phyloP scores from a whole-genome alignment of 805 yeast species.

The Saccharomycopsis sp. region DNA sequence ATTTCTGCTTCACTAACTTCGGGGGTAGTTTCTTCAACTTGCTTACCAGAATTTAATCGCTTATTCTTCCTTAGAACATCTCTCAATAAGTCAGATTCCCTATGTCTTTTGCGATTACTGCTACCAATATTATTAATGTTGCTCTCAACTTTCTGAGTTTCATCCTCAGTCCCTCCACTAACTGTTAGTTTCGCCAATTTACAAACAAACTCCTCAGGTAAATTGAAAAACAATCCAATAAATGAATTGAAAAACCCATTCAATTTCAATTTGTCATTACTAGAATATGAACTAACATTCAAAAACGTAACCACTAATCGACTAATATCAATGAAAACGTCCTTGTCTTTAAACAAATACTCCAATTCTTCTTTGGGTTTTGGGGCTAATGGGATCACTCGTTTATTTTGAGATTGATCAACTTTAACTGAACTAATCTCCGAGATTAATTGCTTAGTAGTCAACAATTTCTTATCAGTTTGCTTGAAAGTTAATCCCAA shows the following conservation, averaged over 20 bases:
- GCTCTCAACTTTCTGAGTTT: conserved; percentile 16
- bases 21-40: conserved; percentile 13
- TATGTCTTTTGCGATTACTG: conserved; percentile 32
- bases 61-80: conserved; percentile 40
- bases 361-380: conserved; percentile 54
- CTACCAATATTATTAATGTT: conserved; percentile 20
- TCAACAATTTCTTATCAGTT: conserved; percentile 85
- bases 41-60: conserved; percentile 27
- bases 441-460: conserved; percentile 83
- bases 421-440: conserved; percentile 89
- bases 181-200: conserved; percentile 22
- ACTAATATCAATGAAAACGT: conserved; percentile 54
- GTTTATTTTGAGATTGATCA: conserved; percentile 40
- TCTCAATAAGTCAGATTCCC: conserved; percentile 42
- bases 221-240: conserved; percentile 52
- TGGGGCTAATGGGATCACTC: conserved; percentile 65
- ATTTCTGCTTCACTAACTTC: conserved; percentile 6
- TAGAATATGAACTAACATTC: conserved; percentile 52
- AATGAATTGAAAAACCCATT: conserved; percentile 55
- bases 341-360: conserved; percentile 48
- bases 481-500: conserved; percentile 94
- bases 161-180: background rate
- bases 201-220: conserved; percentile 37
- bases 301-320: conserved; percentile 53
- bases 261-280: conserved; percentile 58